Base-by-base conservation (phyloP, 2,329 filamentous ascomycete genomes). In the Colletotrichum sublineola region DNA sequence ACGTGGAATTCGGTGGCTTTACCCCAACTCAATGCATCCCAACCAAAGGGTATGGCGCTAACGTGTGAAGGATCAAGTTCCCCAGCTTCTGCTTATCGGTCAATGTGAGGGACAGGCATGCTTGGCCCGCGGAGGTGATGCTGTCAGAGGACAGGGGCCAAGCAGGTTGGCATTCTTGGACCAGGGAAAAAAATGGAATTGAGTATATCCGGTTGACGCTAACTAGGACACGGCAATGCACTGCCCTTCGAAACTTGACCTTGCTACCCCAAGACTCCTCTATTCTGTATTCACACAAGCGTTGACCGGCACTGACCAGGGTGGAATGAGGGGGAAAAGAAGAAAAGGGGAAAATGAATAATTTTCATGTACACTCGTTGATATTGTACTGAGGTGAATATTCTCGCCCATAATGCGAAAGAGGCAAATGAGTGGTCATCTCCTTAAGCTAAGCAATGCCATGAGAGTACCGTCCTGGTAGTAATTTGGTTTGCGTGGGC, bases 201-300 rank as follows among this genome's bases (percentile, higher is more conserved):
- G 61, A 61, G 55, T 61, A 73, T 65, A 73, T 52, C 67, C 66
- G 70, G 70, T 60, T 36, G 11, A 48, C n/a, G 44, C 66, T 31
- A 58, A 48, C 3, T 33, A 24, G 46, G 50, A 29, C 33, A 44
- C 24, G 24, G 24, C 55, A 20, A 20, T 44, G 29, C 50, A 20
- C 38, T 40, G 52, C 40, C 38, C 52, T 48, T n/a, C n/a, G 24
- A 40, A 12, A 36, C 18, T 9, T 44, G 9, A n/a, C 46, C 46
- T n/a, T 29, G 38, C 38, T 42, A 24, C 58, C 6, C n/a, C 42
- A 36, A 24, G 36, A 46, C 40, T 44, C 20, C 14, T 38, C n/a
- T 29, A 18, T 31, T 24, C 18, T 18, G 7, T 18, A 33, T 8
- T 31, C 18, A 14, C 4, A 40, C 18, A 29, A 12, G 14, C 15